These are phyloP conservation scores for Blastomyces silverae DNA, from an alignment of 2,329 filamentous ascomycete genomes.

Conservation along the genomic window DNA sequence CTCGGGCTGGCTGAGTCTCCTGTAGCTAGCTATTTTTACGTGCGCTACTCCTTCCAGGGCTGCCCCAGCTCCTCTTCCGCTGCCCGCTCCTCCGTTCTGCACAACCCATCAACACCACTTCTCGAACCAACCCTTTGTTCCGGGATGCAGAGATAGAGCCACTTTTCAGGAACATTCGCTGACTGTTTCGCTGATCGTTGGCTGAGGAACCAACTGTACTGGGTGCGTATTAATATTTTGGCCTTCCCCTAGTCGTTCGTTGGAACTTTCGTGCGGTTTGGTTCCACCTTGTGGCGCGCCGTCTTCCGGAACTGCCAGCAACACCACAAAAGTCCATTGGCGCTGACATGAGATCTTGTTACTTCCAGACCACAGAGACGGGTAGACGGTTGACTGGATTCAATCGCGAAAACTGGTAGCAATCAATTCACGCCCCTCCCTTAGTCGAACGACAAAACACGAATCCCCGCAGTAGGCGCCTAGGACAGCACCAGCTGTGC, in stretches of 20 bases:
- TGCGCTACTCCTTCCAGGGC: neutral
- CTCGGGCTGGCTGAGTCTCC: conserved; percentile 9
- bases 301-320: neutral
- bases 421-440: neutral
- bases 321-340: neutral
- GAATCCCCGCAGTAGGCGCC: neutral
- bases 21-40: neutral
- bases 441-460: neutral
- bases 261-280: neutral
- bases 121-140: neutral
- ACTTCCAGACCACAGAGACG: neutral
- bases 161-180: neutral
- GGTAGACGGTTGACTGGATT: conserved; percentile 1
- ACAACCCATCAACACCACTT: neutral
- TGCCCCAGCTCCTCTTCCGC: neutral
- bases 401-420: neutral
- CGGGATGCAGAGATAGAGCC: neutral
- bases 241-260: too few species aligned
- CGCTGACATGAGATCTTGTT: neutral
- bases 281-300: neutral
- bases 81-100: neutral
- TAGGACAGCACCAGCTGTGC: too few species aligned
- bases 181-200: neutral
- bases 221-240: conserved; percentile 5
- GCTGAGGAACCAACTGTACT: neutral